Conservation (phyloP, 306 rosid species). For the Pachyrhizus erosus region DNA sequence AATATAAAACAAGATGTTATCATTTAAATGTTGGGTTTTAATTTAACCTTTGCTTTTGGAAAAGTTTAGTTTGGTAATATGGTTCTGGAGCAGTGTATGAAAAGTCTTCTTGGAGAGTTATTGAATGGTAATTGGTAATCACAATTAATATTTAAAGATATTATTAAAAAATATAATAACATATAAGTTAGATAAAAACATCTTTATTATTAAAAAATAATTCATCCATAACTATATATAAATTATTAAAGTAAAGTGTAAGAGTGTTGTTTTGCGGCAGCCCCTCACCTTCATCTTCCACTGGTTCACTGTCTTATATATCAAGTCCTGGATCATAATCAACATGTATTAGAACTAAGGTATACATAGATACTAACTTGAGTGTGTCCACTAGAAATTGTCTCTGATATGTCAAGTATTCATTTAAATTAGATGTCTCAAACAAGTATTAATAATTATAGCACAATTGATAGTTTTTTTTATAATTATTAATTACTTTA, state of each 20-base stretch:
- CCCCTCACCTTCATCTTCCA: no score
- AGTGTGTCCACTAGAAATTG: no score
- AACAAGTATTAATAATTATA: no score
- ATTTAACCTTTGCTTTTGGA: conserved; percentile 17
- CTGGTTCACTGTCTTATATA: no score
- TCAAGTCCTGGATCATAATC: no score
- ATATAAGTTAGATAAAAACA: background rate
- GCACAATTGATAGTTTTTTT: background rate
- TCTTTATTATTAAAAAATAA: background rate
- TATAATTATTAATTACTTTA: no score
- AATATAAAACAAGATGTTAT: background rate
- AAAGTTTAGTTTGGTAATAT: background rate
- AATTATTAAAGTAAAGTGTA: background rate
- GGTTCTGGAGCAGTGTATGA: no score
- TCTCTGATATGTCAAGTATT: no score
- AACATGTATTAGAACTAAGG: no score
- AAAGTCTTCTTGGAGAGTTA: background rate
- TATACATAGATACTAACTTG: no score
- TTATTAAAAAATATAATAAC: background rate
- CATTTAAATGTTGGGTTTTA: background rate
- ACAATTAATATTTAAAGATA: background rate
- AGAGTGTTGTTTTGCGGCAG: no score
- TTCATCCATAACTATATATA: background rate
- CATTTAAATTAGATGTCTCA: no score
- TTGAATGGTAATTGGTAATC: background rate